phyloP scores from a whole-genome alignment of 768 basidiomycete genomes.

The Lepiota brunneoincarnata region DNA sequence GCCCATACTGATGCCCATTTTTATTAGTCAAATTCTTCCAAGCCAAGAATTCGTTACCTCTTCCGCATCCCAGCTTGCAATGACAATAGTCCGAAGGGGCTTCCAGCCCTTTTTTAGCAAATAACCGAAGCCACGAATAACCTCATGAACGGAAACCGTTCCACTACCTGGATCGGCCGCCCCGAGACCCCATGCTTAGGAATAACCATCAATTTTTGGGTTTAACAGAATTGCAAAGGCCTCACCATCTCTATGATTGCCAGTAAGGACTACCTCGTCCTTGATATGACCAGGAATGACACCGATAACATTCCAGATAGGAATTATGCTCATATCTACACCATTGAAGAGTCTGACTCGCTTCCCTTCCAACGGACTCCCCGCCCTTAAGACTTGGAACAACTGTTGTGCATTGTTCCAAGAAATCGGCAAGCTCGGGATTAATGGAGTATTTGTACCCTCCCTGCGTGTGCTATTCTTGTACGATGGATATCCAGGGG shows the following conservation, averaged over 20 bases:
- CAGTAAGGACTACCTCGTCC: constrained; percentile 82
- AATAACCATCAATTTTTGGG: background rate
- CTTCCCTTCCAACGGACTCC: constrained; percentile 30
- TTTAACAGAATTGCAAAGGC: background rate
- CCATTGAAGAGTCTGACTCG: constrained; percentile 46
- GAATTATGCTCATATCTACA: constrained; percentile 74
- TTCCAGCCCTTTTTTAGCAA: constrained; percentile 75
- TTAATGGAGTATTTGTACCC: constrained; percentile 61
- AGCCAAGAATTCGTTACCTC: constrained; percentile 42
- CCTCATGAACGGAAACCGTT: constrained; percentile 70
- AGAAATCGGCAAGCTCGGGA: constrained; percentile 88
- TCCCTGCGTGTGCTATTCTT: constrained; percentile 67
- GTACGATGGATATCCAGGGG: constrained; percentile 86
- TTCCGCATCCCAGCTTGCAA: constrained; percentile 77
- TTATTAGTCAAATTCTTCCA: background rate
- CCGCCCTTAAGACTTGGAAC: constrained; percentile 28
- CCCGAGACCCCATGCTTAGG: constrained; percentile 44
- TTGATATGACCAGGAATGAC: constrained; percentile 78
- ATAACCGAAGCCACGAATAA: constrained; percentile 68
- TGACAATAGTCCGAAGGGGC: constrained; percentile 61
- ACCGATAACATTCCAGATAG: constrained; percentile 89
- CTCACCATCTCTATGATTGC: constrained; percentile 82
- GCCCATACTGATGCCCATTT: constrained; percentile 39
- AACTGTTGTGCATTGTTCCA: constrained; percentile 77
- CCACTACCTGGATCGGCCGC: constrained; percentile 77